Evolutionary conservation across 257 asterid genomes (phyloP), one percentile per base, ranked within the genome.

Genomic region (Solanum gracilifrons): DNA sequence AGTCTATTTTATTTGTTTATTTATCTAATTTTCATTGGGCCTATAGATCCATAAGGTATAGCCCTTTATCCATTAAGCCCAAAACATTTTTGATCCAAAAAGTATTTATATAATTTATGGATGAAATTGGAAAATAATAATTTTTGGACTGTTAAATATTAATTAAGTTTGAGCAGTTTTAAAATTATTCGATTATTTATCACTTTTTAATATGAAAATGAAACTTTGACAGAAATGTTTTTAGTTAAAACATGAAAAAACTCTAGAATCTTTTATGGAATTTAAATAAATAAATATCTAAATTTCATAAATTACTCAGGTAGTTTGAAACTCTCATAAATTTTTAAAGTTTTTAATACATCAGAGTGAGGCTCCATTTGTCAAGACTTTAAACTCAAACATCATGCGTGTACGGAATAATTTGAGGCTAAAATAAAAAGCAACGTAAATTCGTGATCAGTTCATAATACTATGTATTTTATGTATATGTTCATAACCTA

Each of bases 391-490:
- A 46, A 46, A 46, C 58, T 46, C 58, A 46, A 46, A 13, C 58
- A 46, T 46, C 20, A 46, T 13, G 6, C 20, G 13, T 46, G 18
- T 0, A 13, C 2, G 7, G 7, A 13, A 13, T 4, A 46, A 4
- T 4, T 46, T 13, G 20, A 46, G 58, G 6, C 18, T 46, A 46
- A 46, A 46, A 46, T 13, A 46, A 12, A 13, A 41, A 4, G 2
- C 1, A 1, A 13, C 0, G 55, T 46, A 6, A 46, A 46, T 13
- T 13, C 11, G 18, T 43, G 55, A 43, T 43, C 55, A 0, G 1
- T 46, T 46, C 4, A 0, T 51, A 16, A 51, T 48, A 39, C 18
- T 13, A 46, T 0, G 0, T 43, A 46, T 0, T 46, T 46, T 46
- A 46, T 46, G 6, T 13, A 46, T 11, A 43, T 43, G 23, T 51